Evolutionary conservation across 176 grass and related monocot species (phyloP).

Genomic region (Oryza meridionalis): DNA sequence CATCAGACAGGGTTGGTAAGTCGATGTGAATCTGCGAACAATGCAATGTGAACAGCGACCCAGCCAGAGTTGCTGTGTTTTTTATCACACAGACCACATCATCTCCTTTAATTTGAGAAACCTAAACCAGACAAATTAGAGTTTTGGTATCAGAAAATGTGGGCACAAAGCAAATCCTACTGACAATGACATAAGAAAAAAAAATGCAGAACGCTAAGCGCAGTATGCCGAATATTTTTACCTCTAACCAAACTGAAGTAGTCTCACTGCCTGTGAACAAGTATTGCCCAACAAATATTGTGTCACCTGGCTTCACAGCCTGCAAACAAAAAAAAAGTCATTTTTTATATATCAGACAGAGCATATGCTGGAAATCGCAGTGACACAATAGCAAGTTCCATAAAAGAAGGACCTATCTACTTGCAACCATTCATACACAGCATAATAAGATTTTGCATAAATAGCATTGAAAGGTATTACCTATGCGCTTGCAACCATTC

Average conservation of each 20-base stretch:
- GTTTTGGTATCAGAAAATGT: slow-evolving; percentile 22
- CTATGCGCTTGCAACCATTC: neutral
- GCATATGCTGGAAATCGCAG: neutral
- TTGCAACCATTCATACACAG: slow-evolving; percentile 5
- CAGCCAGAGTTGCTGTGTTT: slow-evolving; percentile 86
- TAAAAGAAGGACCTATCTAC: neutral
- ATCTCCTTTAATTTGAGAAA: slow-evolving; percentile 88
- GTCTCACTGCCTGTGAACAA: slow-evolving; percentile 99
- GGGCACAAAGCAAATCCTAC: slow-evolving; percentile 11
- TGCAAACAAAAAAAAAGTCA: slow-evolving; percentile 33
- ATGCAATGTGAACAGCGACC: slow-evolving; percentile 91
- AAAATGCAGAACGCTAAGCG: neutral
- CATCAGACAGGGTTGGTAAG: slow-evolving; percentile 86
- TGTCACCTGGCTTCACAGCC: slow-evolving; percentile 84
- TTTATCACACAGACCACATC: slow-evolving; percentile 92
- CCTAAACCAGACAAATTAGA: slow-evolving; percentile 49
- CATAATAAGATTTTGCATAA: neutral
- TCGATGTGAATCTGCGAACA: slow-evolving; percentile 91
- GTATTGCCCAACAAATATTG: slow-evolving; percentile 98
- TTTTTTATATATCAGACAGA: neutral
- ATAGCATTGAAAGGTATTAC: neutral
- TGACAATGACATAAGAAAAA: neutral
- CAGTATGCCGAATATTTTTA: slow-evolving; percentile 16
- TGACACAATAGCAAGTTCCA: neutral
- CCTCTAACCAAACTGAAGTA: slow-evolving; percentile 99